phyloP scores from a whole-genome alignment of 2,329 filamentous ascomycete species.

The Pseudocercospora fijiensis region DNA sequence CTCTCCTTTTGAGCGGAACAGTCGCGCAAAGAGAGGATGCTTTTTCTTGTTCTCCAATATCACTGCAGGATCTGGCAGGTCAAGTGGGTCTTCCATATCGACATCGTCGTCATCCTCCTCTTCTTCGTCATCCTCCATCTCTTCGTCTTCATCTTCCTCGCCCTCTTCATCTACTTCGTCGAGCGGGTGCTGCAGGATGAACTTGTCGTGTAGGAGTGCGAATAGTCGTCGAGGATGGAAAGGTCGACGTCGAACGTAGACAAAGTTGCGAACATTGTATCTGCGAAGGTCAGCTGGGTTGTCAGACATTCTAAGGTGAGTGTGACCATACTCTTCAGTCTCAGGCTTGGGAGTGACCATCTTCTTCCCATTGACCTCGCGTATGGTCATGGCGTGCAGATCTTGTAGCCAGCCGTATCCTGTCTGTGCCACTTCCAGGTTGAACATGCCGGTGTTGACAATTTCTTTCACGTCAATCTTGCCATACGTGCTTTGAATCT shows the following conservation, averaged over 20 bases:
- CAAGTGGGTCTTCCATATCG: conserved; percentile 37
- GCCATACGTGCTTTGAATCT: conserved; percentile 57
- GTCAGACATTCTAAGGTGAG: conserved; percentile 34
- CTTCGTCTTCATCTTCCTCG: conserved; percentile 26
- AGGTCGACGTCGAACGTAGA: conserved; percentile 59
- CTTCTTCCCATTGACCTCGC: conserved; percentile 56
- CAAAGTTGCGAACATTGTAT: conserved; percentile 69
- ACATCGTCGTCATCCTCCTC: conserved; percentile 41
- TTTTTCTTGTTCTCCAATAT: conserved; percentile 59
- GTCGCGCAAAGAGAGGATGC: conserved; percentile 53
- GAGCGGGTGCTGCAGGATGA: conserved; percentile 44
- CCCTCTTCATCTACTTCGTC: conserved; percentile 32
- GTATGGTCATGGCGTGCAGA: conserved; percentile 65
- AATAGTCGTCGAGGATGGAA: conserved; percentile 46
- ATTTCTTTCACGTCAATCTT: conserved; percentile 63
- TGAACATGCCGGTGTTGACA: conserved; percentile 65
- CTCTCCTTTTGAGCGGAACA: conserved; percentile 64
- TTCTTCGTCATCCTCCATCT: conserved; percentile 31
- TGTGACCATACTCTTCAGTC: conserved; percentile 62
- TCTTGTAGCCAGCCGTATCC: conserved; percentile 70
- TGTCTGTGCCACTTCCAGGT: conserved; percentile 62
- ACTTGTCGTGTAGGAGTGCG: conserved; percentile 45
- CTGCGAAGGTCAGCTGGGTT: background rate
- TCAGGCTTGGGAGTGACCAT: conserved; percentile 66
- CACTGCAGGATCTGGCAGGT: conserved; percentile 33